Evolutionary conservation across 306 rosid species (phyloP).

Genomic region (Morella rubra): DNA sequence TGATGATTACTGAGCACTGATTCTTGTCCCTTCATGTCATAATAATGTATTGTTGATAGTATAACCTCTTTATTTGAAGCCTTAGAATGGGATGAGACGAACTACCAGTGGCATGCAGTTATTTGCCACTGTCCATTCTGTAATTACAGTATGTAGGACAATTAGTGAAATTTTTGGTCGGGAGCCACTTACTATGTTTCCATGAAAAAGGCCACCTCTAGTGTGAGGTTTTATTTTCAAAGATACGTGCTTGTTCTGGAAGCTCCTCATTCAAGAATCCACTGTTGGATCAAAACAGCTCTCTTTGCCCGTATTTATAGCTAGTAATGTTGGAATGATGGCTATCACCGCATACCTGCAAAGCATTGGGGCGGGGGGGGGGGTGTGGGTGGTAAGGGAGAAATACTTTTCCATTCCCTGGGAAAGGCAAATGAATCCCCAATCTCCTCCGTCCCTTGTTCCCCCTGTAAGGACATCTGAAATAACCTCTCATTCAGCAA

Average conservation of each 20-base stretch:
- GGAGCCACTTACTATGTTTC: no score
- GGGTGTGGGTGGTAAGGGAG: no score
- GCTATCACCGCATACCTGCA: neutral
- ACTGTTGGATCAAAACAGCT: neutral
- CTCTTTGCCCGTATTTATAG: conserved; percentile 11
- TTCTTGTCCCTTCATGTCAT: neutral
- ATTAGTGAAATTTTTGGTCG: no score
- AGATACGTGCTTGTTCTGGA: no score
- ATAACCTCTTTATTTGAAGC: neutral
- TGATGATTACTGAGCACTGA: neutral
- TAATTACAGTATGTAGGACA: neutral
- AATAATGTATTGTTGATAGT: neutral
- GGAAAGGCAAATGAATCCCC: neutral
- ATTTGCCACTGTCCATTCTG: neutral
- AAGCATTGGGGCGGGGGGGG: no score
- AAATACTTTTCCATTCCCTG: no score
- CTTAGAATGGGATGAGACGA: conserved; percentile 6
- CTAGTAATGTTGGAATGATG: neutral
- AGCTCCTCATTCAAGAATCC: no score
- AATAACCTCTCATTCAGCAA: neutral
- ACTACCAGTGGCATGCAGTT: neutral
- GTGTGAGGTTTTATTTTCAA: no score
- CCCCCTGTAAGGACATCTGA: neutral
- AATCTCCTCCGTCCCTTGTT: neutral
- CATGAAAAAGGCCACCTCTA: no score